A percentile compares a stretch with the other conserved stretches of the same genome.
These are phyloP conservation scores for Verticillium isaacii DNA, from an alignment of 2,329 filamentous ascomycete species.

Conservation along the genomic window DNA sequence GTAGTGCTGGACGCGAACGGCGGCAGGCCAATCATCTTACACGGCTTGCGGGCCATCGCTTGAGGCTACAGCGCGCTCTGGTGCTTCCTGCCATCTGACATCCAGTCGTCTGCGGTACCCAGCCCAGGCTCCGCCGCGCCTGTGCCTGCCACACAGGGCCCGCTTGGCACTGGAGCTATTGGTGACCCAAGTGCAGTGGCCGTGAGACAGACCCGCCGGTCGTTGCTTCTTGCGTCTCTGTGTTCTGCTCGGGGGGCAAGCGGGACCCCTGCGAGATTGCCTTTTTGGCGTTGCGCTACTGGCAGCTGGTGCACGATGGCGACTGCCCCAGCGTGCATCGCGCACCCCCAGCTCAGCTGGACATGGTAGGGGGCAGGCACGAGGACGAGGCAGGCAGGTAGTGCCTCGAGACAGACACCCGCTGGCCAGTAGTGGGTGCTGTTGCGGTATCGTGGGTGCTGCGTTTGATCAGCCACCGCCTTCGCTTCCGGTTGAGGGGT, in stretches of 20 bases:
- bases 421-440: not conserved
- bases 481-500: not conserved
- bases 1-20: not conserved
- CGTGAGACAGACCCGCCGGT: conserved; percentile 1
- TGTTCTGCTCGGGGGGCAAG: not conserved
- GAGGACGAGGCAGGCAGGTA: not conserved
- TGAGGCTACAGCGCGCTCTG: not conserved
- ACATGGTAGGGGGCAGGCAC: not conserved
- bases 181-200: not conserved
- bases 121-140: not conserved
- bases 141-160: not conserved
- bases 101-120: not conserved
- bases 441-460: not conserved
- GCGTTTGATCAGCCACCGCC: not conserved
- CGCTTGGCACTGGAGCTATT: conserved; percentile 1
- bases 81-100: not conserved
- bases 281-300: not conserved
- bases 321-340: not conserved
- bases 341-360: not conserved
- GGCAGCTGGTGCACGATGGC: not conserved
- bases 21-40: conserved; percentile 2
- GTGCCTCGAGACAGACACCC: no score
- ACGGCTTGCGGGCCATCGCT: not conserved
- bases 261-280: not conserved
- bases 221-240: not conserved